Evolutionary conservation across 2,329 filamentous ascomycete genomes (phyloP), one percentile per base, ranked within the genome.

Genomic region (Aspergillus ochraceus): DNA sequence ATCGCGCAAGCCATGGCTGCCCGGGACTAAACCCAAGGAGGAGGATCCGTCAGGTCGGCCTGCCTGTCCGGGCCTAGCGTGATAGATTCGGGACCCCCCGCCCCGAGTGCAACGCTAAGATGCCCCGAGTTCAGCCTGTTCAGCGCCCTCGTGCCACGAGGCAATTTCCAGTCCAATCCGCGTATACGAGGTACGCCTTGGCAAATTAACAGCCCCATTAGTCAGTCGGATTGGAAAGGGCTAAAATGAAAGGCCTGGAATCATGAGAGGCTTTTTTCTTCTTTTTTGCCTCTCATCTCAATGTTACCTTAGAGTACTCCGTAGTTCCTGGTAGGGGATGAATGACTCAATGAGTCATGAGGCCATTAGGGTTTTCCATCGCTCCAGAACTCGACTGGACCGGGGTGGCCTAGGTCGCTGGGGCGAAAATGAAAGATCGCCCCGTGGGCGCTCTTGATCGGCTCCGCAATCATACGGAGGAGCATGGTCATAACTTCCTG

Each of bases 51-150:
- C 36, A 42, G 36, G 6, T n/a, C 36, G 36, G 36, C 36, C 36
- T 42, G 36, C 36, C 36, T 42, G 17, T n/a, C 14, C 36, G 6
- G 36, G 14, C 17, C 83, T 98, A 42, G 36, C 17, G 36, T 5
- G 6, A 4, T 6, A 17, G 36, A 42, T 42, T 42, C 36, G 36
- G 14, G 36, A 42, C n/a, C 36, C 36, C 14, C 36, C 36, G 36
- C 36, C 36, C 36, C 36, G 36, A 42, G n/a, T 42, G 36, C 36
- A 42, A 42, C 36, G 32, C 32, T 36, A 36, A 36, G 32, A 36
- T 36, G 32, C 12, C 32, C 8, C 32, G 32, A 36, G 3, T 36
- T 36, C 32, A 36, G 11, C 32, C 32, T 36, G 32, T 39, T 39
- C 36, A 17, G 36, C 36, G 36, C 14, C 36, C 30, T 32, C 9